phyloP scores from a whole-genome alignment of 495 filamentous ascomycete species.

The Venustampulla echinocandica region DNA sequence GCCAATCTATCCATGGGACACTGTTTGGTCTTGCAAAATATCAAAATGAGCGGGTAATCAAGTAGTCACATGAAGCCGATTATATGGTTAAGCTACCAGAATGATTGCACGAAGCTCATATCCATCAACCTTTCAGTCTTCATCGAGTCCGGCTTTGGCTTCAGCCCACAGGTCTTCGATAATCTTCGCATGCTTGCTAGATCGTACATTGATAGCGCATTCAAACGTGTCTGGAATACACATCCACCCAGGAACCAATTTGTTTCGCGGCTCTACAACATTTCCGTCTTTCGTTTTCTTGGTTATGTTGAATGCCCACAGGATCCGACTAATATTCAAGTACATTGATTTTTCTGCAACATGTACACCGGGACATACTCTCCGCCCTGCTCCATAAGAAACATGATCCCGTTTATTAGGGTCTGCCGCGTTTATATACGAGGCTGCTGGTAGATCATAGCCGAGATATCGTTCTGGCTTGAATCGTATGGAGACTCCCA shows the following conservation, averaged over 20 bases:
- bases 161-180: slow-evolving; percentile 15
- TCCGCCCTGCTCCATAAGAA: slow-evolving; percentile 49
- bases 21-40: no score
- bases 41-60: no score
- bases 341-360: slow-evolving; percentile 50
- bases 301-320: slow-evolving; percentile 31
- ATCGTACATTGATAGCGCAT: slow-evolving; percentile 27
- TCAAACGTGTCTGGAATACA: slow-evolving; percentile 29
- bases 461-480: slow-evolving; percentile 36
- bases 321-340: slow-evolving; percentile 39
- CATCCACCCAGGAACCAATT: slow-evolving; percentile 28
- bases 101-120: neutral
- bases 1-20: no score
- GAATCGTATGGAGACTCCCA: slow-evolving; percentile 38
- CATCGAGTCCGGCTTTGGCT: neutral
- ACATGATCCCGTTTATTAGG: slow-evolving; percentile 11
- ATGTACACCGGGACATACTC: slow-evolving; percentile 50
- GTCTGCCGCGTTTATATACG: slow-evolving; percentile 7
- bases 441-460: slow-evolving; percentile 8
- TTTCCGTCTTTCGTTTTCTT: slow-evolving; percentile 8
- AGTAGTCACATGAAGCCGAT: no score
- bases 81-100: no score
- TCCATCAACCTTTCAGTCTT: neutral
- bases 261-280: slow-evolving; percentile 16
- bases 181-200: slow-evolving; percentile 25